Base-by-base conservation (phyloP, 2,329 filamentous ascomycete genomes). In the Sarocladiaceae sp. region DNA sequence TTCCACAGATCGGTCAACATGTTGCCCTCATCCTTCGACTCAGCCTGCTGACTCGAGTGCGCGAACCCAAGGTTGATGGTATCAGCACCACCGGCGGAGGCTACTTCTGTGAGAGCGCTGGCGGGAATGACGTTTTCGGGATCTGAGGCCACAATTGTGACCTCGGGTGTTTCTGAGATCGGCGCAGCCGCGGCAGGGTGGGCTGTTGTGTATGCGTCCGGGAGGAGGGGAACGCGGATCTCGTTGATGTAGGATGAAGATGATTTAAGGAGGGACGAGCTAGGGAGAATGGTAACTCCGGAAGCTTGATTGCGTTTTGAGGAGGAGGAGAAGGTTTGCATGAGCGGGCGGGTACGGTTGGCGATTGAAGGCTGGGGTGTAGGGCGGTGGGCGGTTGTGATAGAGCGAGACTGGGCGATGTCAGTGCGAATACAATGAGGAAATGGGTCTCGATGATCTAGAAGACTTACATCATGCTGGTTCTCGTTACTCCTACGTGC, bases 311-410 rank as follows among this genome's bases (percentile, higher is more conserved):
- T 67, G n/a, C 74, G 70, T 52, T 73, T 71, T 15, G 76, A 64
- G 6, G 75, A 73, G 20, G 75, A 74, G 60, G 72, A 71, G 71
- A 85, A 84, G 62, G 78, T 80, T 69, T 86, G 82, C 82, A 86
- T 85, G 52, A 85, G 68, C 36, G 80, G 82, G 60, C 77, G 69
- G 54, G 69, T 68, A 57, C 73, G 74, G 62, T 69, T 66, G 64
- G 69, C 58, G 59, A 73, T 64, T 55, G 74, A 67, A 55, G 71
- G 71, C 52, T 71, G 70, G 22, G 73, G 70, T 8, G 71, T 72
- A 47, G 76, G 75, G 51, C 75, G 73, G 62, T 78, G 75, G 52
- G 72, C 68, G 55, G 74, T 76, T 51, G 71, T 72, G 56, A 77
- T 67, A 60, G 64, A 62, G 54, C 75, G 73, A 52, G 69, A 61